Conservation (phyloP, 2,329 filamentous ascomycete genomes). For the Hypomyces rosellus region DNA sequence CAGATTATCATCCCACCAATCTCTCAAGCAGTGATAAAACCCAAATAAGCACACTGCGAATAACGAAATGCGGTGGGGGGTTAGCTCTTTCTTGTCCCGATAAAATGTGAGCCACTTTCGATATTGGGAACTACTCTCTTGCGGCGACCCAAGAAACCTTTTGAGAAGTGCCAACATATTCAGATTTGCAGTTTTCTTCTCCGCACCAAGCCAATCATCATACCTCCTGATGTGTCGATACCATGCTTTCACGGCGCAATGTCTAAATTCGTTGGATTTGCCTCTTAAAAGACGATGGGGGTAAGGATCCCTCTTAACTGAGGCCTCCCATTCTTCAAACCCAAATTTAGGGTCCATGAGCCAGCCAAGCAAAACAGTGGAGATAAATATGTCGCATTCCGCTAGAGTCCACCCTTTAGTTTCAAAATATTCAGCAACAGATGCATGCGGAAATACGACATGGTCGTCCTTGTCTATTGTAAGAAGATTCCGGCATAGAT, state of each 20-base stretch:
- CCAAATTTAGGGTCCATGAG: not conserved
- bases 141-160: slow-evolving; percentile 3
- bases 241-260: not conserved
- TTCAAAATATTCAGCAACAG: slow-evolving; percentile 9
- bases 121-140: not conserved
- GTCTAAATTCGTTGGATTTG: no score
- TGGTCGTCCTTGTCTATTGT: slow-evolving; percentile 1
- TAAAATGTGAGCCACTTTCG: slow-evolving; percentile 1
- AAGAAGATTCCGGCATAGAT: slow-evolving; percentile 3
- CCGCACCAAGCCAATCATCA: not conserved
- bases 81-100: not conserved
- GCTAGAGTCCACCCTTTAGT: not conserved
- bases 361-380: not conserved
- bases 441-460: slow-evolving; percentile 7
- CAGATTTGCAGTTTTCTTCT: not conserved
- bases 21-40: not conserved
- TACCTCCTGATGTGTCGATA: not conserved
- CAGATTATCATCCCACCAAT: slow-evolving; percentile 1
- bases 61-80: not conserved
- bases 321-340: no score
- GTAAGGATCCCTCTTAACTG: no score
- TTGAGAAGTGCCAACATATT: not conserved
- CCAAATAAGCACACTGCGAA: not conserved
- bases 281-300: not conserved
- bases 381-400: not conserved